Conservation (phyloP, 805 yeast genomes). For the Wickerhamomyces pijperi region DNA sequence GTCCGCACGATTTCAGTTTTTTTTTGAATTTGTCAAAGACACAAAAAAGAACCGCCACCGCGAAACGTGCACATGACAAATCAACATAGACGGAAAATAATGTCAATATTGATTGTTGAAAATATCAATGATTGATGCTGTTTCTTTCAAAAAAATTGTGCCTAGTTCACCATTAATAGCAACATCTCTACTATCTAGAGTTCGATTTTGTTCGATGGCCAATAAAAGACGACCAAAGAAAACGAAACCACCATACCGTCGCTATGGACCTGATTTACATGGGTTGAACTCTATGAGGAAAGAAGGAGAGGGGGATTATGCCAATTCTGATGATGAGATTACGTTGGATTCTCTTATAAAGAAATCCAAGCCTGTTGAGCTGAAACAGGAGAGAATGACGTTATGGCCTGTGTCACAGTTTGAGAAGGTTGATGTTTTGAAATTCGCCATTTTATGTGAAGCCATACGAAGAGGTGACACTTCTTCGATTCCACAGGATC, state of each 20-base stretch:
- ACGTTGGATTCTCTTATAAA: conserved; percentile 11
- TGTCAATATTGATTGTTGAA: too few relatives aligned
- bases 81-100: too few relatives aligned
- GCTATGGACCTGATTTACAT: conserved; percentile 43
- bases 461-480: conserved; percentile 6
- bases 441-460: conserved; percentile 21
- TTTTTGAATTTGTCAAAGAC: too few relatives aligned
- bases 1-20: too few relatives aligned
- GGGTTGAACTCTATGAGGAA: neutral
- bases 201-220: too few relatives aligned
- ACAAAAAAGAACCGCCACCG: too few relatives aligned
- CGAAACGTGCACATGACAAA: too few relatives aligned
- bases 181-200: too few relatives aligned
- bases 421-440: conserved; percentile 36
- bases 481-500: conserved; percentile 6
- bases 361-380: neutral
- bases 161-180: too few relatives aligned
- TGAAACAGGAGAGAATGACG: conserved; percentile 1
- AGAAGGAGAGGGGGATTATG: neutral
- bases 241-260: conserved; percentile 66
- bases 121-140: too few relatives aligned
- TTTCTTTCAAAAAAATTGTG: too few relatives aligned
- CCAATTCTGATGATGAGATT: conserved; percentile 15
- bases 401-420: conserved; percentile 40
- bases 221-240: conserved; percentile 83